Conservation (phyloP, 2,329 filamentous ascomycete species). For the Bisporella sp. region DNA sequence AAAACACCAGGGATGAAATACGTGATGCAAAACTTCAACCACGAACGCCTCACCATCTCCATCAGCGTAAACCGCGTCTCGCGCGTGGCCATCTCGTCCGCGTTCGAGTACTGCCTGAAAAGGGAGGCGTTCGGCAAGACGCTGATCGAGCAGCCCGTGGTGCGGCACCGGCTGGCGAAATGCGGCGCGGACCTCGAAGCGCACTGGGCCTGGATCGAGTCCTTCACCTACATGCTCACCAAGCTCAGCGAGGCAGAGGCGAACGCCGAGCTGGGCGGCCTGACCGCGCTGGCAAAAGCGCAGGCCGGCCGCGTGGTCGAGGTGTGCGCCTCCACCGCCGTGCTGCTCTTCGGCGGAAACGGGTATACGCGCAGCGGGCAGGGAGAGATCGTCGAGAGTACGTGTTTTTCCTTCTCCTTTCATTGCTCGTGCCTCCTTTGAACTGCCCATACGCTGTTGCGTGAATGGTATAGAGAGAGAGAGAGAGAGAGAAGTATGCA, state of each 20-base stretch:
- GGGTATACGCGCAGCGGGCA: slow-evolving; percentile 64
- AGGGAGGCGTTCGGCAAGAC: slow-evolving; percentile 62
- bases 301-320: slow-evolving; percentile 65
- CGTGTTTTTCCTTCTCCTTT: slow-evolving; percentile 27
- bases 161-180: slow-evolving; percentile 66
- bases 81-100: slow-evolving; percentile 50
- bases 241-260: slow-evolving; percentile 52
- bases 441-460: too few species aligned
- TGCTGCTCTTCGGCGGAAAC: slow-evolving; percentile 67
- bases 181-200: slow-evolving; percentile 61
- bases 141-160: slow-evolving; percentile 68
- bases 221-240: slow-evolving; percentile 62
- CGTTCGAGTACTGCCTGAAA: slow-evolving; percentile 57
- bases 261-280: slow-evolving; percentile 58
- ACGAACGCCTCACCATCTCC: slow-evolving; percentile 63
- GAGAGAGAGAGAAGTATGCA: too few species aligned
- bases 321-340: slow-evolving; percentile 62
- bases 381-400: slow-evolving; percentile 64
- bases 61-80: slow-evolving; percentile 57
- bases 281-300: slow-evolving; percentile 67
- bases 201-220: slow-evolving; percentile 66
- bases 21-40: slow-evolving; percentile 76
- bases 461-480: too few species aligned
- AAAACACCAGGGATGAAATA: slow-evolving; percentile 48
- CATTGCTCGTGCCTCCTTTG: too few species aligned